Evolutionary conservation across 1,284 basidiomycete genomes (phyloP).

Genomic region (Austroboletus novae-zelandiae): DNA sequence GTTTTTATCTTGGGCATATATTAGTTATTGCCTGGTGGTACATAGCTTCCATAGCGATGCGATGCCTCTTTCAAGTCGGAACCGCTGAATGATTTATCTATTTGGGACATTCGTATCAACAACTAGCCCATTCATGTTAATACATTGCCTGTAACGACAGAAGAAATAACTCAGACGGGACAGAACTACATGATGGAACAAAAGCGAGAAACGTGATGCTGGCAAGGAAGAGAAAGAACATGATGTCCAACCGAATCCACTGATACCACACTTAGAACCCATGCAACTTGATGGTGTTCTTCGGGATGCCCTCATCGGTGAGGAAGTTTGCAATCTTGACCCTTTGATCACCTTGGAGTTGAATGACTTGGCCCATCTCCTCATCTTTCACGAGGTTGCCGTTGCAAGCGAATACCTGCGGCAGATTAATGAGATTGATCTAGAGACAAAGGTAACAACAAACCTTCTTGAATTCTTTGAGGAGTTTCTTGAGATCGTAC

Average conservation of each 20-base stretch:
- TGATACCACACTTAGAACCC: constrained; percentile 59
- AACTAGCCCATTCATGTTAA: constrained; percentile 17
- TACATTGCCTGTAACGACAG: constrained; percentile 26
- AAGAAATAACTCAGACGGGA: constrained; percentile 17
- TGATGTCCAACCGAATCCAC: constrained; percentile 4
- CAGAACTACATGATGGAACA: constrained; percentile 18
- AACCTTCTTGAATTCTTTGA: constrained; percentile 99
- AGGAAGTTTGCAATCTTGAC: constrained; percentile 89
- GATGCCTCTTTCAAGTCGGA: constrained; percentile 8
- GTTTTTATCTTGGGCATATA: constrained; percentile 13
- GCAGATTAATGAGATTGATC: constrained; percentile 7
- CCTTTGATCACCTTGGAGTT: constrained; percentile 98
- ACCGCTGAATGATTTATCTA: constrained; percentile 19
- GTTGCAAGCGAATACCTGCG: constrained; percentile 97
- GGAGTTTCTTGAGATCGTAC: constrained; percentile 97
- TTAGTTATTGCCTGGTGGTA: not conserved
- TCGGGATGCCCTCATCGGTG: constrained; percentile 71
- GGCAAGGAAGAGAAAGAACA: constrained; percentile 4
- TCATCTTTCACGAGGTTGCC: constrained; percentile 96
- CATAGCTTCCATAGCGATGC: not conserved
- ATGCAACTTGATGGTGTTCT: constrained; percentile 79
- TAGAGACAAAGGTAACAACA: constrained; percentile 7
- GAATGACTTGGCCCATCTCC: constrained; percentile 97
- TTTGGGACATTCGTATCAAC: constrained; percentile 26
- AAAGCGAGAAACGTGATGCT: constrained; percentile 12